Percentiles rank a stretch among this genome's conserved stretches.
phyloP scores from a whole-genome alignment of 164 flowering plant genomes.

The Echeveria elegans region DNA sequence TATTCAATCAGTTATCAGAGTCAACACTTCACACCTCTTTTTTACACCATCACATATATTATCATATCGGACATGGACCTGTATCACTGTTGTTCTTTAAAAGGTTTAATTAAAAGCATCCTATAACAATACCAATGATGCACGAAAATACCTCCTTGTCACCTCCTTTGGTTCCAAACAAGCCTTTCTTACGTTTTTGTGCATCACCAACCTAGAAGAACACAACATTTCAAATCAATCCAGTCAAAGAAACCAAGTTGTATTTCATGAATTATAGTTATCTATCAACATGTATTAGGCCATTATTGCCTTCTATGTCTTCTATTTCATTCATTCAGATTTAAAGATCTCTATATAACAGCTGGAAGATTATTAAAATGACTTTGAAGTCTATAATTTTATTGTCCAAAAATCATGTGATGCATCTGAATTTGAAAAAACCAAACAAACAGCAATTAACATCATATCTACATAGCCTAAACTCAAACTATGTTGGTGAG shows the following conservation, averaged over 20 bases:
- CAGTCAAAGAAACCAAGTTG: neutral
- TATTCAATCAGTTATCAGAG: neutral
- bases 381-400: neutral
- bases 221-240: neutral
- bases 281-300: too few relatives aligned
- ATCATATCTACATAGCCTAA: neutral
- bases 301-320: too few relatives aligned
- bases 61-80: too few relatives aligned
- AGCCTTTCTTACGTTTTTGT: conserved; percentile 83
- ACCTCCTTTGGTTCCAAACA: conserved; percentile 88
- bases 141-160: conserved; percentile 78
- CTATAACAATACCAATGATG: neutral
- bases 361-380: neutral
- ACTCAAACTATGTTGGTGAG: neutral
- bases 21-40: neutral
- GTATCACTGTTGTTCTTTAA: neutral
- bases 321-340: too few relatives aligned
- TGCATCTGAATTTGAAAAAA: too few relatives aligned
- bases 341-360: neutral
- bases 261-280: too few relatives aligned
- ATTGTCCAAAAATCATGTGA: neutral
- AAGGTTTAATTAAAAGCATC: neutral
- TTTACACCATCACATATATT: neutral
- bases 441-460: neutral
- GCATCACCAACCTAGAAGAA: conserved; percentile 67